Evolutionary conservation across 192 early-diverging fungal species (phyloP).

Genomic region (Phycomyces nitens): DNA sequence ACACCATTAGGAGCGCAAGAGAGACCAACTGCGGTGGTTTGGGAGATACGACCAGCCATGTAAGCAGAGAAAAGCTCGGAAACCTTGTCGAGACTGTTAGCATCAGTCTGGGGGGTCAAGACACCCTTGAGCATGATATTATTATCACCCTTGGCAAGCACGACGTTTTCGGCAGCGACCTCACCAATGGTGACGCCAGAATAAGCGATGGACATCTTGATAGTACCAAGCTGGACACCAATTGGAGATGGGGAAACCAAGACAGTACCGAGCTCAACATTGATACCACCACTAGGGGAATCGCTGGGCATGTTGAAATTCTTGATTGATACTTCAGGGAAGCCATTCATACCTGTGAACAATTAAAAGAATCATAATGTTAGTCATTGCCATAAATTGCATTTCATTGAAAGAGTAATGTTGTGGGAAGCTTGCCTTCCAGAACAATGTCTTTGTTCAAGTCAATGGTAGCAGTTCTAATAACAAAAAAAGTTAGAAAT

Average conservation of each 20-base stretch:
- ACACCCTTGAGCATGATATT: slow-evolving; percentile 46
- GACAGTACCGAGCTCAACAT: slow-evolving; percentile 44
- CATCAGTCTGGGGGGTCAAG: slow-evolving; percentile 45
- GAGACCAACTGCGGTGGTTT: slow-evolving; percentile 44
- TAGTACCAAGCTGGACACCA: slow-evolving; percentile 50
- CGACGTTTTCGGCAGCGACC: slow-evolving; percentile 39
- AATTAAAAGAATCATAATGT: neutral
- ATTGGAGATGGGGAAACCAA: slow-evolving; percentile 51
- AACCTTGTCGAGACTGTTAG: slow-evolving; percentile 38
- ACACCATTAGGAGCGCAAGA: slow-evolving; percentile 46
- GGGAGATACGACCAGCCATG: slow-evolving; percentile 41
- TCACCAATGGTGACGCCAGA: slow-evolving; percentile 42
- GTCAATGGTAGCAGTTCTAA: slow-evolving; percentile 40
- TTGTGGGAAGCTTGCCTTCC: slow-evolving; percentile 35
- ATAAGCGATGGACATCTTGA: slow-evolving; percentile 46
- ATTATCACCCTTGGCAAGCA: slow-evolving; percentile 32
- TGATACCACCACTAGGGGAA: slow-evolving; percentile 51
- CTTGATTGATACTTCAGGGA: slow-evolving; percentile 45
- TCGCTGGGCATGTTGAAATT: slow-evolving; percentile 49
- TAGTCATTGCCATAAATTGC: no score
- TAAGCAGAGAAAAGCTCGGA: slow-evolving; percentile 48
- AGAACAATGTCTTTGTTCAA: slow-evolving; percentile 46
- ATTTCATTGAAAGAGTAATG: no score
- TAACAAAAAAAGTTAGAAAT: slow-evolving; percentile 6
- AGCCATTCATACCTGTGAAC: slow-evolving; percentile 48